Base-by-base conservation (phyloP, 495 filamentous ascomycete species). In the Xylaria grammica region DNA sequence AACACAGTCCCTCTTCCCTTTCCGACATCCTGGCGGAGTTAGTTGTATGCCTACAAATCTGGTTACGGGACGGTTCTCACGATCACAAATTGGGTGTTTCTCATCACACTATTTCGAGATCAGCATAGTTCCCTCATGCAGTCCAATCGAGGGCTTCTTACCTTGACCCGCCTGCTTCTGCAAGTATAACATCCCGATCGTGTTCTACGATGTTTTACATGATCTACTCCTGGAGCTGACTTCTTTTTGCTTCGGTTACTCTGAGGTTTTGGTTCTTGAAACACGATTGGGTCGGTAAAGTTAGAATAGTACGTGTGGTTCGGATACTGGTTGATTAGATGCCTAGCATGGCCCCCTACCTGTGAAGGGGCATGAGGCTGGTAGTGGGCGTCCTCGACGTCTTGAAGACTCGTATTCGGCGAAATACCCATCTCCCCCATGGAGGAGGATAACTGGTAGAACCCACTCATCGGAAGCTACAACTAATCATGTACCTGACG, bases 101-200 rank as follows among this genome's bases (percentile, higher is more conserved):
- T 64, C 62, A 45, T 64, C 62, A 51, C 62, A 64, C 62, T 64
- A 22, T 40, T 13, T 10, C 19, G 5, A n/a, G 10, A 32, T 64
- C 9, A 64, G 62, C 45, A 58, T 26, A 1, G 3, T 83, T 74
- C 97, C 94, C 69, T 97, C 92, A 74, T 92, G 97, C 89, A 93
- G 74, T 26, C 56, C 15, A 55, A 36, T 70, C 53, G 67, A 66
- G 56, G 65, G 42, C 22, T 40, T n/a, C 24, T 30, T 62, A 92
- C 91, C 87, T 99, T 99, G 60, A 99, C 93, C 67, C 95, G 84
- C 49, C 95, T 85, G 62, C 87, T 86, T 69, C 95, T 86, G 74
- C 95, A 99, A 15, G 95, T 99, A 76, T 90, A 97, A 78, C 95
- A 99, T 36, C 95, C 95, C 62, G 91, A 97, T 66, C 95, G 84